phyloP scores from a whole-genome alignment of 2,329 filamentous ascomycete genomes.

The Aspergillus transmontanensis region DNA sequence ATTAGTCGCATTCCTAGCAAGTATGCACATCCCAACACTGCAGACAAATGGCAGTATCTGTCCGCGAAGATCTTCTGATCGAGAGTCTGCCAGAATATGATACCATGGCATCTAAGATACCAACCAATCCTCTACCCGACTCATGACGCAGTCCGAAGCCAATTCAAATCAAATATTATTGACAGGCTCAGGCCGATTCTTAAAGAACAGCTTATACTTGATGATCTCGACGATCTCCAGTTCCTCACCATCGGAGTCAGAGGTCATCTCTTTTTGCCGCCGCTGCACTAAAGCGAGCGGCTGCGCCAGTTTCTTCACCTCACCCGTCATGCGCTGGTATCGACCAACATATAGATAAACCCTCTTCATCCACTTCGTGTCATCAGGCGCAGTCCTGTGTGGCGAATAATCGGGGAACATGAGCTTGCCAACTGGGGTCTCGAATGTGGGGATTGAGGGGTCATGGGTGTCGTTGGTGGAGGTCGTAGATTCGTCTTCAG shows the following conservation, averaged over 20 bases:
- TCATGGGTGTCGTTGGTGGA: conserved; percentile 14
- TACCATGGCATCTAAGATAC: neutral
- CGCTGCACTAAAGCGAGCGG: conserved; percentile 77
- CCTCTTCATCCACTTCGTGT: conserved; percentile 82
- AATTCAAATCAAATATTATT: conserved; percentile 41
- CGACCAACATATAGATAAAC: conserved; percentile 86
- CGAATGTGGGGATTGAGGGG: conserved; percentile 24
- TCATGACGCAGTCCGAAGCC: neutral
- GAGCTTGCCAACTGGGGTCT: conserved; percentile 69
- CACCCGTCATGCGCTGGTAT: conserved; percentile 85
- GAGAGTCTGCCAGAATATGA: neutral
- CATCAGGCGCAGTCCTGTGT: conserved; percentile 47
- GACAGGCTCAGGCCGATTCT: conserved; percentile 81
- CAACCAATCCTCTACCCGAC: neutral
- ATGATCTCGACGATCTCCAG: conserved; percentile 87
- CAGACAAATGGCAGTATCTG: neutral
- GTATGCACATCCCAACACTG: no score
- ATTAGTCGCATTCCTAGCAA: neutral
- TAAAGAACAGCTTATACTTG: conserved; percentile 84
- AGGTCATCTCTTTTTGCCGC: conserved; percentile 34
- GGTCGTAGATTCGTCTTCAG: conserved; percentile 29
- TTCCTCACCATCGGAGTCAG: conserved; percentile 32
- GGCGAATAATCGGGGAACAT: conserved; percentile 75
- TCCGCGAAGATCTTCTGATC: neutral
- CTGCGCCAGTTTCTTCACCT: conserved; percentile 81